Base-by-base conservation (phyloP, 2,329 filamentous ascomycete species). In the Neopestalotiopsis clavispora region DNA sequence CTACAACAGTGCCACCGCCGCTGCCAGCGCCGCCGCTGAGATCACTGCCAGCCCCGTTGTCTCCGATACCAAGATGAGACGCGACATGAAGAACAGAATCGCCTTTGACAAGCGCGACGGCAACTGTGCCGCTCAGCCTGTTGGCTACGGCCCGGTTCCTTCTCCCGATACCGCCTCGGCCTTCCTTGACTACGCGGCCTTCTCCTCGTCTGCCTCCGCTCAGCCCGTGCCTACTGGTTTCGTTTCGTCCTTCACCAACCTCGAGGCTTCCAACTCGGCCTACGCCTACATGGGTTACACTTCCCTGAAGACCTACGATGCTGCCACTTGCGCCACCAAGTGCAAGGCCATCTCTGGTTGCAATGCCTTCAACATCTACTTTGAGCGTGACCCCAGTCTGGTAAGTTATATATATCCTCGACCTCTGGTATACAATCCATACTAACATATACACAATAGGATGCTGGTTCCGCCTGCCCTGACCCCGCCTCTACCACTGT, bases 151-250 rank as follows among this genome's bases (percentile, higher is more conserved):
- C n/a, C 78, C 78, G 28, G 66, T 72, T 3, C 72, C 77, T 5
- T 49, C 62, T 38, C 78, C 78, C 5, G 80, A 83, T 68, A 80
- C 77, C 4, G 72, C 71, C 20, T 69, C 63, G 38, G 75, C 72
- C 6, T 82, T 82, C 71, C 65, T 76, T 9, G 68, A 66, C 12
- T 71, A 72, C 59, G 2, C 65, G 4, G 68, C 67, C 10, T 75
- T 79, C 38, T 65, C 72, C 10, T 45, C 32, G 1, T 66, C 69
- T 5, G 75, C 79, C 1, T 68, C 14, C 7, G 66, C 58, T 59
- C 77, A 78, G 13, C 61, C 72, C 2, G 73, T 74, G 1, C 80
- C 80, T 1, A 67, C 71, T 66, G 79, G 79, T 4, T 82, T 81
- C 69, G 72, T 60, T 5, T 65, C 70, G 14, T 76, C 76, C 5